A percentile compares a stretch with the other conserved stretches of the same genome.
Evolutionary conservation across 495 filamentous ascomycete species (phyloP).

Genomic region (Annulohypoxylon moriforme): DNA sequence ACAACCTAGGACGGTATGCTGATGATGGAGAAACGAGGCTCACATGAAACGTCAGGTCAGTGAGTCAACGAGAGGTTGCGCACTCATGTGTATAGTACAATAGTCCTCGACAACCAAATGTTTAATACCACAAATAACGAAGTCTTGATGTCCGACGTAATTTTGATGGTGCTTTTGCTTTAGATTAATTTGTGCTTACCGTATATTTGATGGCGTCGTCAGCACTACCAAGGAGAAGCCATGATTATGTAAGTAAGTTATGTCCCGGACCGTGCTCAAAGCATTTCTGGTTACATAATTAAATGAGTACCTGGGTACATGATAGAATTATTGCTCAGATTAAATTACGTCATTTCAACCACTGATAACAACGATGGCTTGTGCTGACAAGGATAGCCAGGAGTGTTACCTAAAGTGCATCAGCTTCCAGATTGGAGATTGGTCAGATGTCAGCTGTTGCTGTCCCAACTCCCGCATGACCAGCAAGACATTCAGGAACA

Average conservation of each 20-base stretch:
- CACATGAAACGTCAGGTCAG: slow-evolving; percentile 18
- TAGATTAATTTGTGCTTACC: too few species aligned
- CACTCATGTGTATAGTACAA: slow-evolving; percentile 32
- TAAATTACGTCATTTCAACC: slow-evolving; percentile 27
- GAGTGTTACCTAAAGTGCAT: slow-evolving; percentile 8
- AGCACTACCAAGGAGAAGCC: too few species aligned
- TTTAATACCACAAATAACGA: slow-evolving; percentile 31
- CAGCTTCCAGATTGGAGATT: slow-evolving; percentile 26
- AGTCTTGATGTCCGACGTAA: not conserved
- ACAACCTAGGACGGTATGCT: slow-evolving; percentile 8
- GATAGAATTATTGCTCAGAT: not conserved
- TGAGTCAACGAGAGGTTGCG: slow-evolving; percentile 17
- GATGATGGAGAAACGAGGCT: slow-evolving; percentile 25
- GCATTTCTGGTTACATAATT: too few species aligned
- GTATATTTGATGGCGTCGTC: too few species aligned
- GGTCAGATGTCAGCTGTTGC: slow-evolving; percentile 30
- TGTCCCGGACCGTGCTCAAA: too few species aligned
- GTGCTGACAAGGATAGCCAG: slow-evolving; percentile 21
- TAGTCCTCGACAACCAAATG: slow-evolving; percentile 26
- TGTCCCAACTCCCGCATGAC: slow-evolving; percentile 20
- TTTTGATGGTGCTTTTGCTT: not conserved
- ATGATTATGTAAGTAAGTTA: slow-evolving; percentile 9
- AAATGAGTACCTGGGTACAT: not conserved
- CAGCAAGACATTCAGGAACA: slow-evolving; percentile 10
- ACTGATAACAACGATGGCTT: slow-evolving; percentile 19